These are phyloP conservation scores for Picocystis sp. DNA, from an alignment of 163 green algal genomes.

Conservation along the genomic window DNA sequence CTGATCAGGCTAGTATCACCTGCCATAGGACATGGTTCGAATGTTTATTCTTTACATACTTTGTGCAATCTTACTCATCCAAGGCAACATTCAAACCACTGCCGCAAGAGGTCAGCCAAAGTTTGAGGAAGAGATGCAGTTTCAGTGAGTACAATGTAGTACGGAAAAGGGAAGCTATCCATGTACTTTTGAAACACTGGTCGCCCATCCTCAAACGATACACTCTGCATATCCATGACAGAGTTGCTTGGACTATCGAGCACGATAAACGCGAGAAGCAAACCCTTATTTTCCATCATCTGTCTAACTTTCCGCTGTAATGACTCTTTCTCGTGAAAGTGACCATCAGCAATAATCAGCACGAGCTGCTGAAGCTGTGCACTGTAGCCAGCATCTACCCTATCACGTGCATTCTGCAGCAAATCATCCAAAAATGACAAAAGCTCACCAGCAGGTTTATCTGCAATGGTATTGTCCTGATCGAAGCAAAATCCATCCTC, in stretches of 20 bases:
- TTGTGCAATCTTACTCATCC: background rate
- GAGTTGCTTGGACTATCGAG: conserved; percentile 65
- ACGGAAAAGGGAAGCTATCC: conserved; percentile 95
- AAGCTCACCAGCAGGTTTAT: conserved; percentile 73
- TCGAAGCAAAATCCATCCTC: conserved; percentile 52
- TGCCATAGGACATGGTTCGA: no score
- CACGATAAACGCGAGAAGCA: conserved; percentile 79
- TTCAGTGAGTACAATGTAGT: conserved; percentile 88
- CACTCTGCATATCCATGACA: conserved; percentile 50
- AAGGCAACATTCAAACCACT: conserved; percentile 69
- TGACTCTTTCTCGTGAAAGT: conserved; percentile 88
- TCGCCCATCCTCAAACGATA: conserved; percentile 70
- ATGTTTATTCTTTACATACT: no score
- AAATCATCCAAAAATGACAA: conserved; percentile 49
- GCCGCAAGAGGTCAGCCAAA: conserved; percentile 75
- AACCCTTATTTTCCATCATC: conserved; percentile 12
- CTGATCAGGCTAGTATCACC: no score
- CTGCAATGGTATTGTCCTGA: conserved; percentile 87
- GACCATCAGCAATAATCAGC: conserved; percentile 80
- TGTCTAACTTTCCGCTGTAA: conserved; percentile 47
- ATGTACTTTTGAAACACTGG: conserved; percentile 86
- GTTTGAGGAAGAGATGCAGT: conserved; percentile 65
- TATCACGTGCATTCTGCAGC: conserved; percentile 36
- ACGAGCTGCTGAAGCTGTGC: conserved; percentile 65
- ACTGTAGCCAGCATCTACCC: conserved; percentile 4